These are phyloP conservation scores for Verticillium tricorpus DNA, from an alignment of 2,329 filamentous ascomycete genomes.

Conservation along the genomic window DNA sequence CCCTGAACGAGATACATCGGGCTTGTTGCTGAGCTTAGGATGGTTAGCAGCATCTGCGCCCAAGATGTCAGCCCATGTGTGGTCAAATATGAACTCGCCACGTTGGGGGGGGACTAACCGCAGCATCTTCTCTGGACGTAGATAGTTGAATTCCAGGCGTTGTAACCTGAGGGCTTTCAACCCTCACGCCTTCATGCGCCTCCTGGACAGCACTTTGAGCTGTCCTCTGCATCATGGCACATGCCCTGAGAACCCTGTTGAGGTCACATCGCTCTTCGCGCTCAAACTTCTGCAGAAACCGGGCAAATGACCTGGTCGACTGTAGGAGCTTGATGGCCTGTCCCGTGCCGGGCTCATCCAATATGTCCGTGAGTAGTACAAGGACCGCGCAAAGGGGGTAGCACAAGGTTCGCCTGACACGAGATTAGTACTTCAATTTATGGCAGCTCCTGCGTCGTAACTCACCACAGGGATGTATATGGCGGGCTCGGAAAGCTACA, in stretches of 20 bases:
- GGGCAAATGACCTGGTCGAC: conserved; percentile 6
- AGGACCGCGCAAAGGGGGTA: conserved; percentile 10
- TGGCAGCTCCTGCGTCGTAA: background rate
- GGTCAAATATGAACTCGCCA: background rate
- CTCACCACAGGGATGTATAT: conserved; percentile 9
- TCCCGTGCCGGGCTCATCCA: conserved; percentile 7
- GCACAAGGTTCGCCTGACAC: conserved; percentile 6
- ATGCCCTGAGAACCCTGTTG: conserved; percentile 7
- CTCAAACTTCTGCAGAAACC: conserved; percentile 11
- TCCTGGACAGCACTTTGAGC: conserved; percentile 7
- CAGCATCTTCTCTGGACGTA: background rate
- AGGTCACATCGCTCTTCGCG: conserved; percentile 7
- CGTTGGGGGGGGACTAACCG: conserved; percentile 1
- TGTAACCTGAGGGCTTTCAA: conserved; percentile 4
- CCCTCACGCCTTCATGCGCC: conserved; percentile 5
- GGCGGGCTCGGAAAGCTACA: conserved; percentile 4
- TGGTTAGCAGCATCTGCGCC: conserved; percentile 4
- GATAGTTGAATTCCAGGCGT: background rate
- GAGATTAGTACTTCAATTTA: background rate
- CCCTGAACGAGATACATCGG: conserved; percentile 12
- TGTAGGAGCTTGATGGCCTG: conserved; percentile 6
- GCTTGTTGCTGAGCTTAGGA: conserved; percentile 7
- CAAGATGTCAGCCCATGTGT: background rate
- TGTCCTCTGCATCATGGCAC: conserved; percentile 8
- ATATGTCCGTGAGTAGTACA: conserved; percentile 8